These are phyloP conservation scores for Sporobolomyces phaffii DNA, from an alignment of 768 basidiomycete species.

Conservation along the genomic window DNA sequence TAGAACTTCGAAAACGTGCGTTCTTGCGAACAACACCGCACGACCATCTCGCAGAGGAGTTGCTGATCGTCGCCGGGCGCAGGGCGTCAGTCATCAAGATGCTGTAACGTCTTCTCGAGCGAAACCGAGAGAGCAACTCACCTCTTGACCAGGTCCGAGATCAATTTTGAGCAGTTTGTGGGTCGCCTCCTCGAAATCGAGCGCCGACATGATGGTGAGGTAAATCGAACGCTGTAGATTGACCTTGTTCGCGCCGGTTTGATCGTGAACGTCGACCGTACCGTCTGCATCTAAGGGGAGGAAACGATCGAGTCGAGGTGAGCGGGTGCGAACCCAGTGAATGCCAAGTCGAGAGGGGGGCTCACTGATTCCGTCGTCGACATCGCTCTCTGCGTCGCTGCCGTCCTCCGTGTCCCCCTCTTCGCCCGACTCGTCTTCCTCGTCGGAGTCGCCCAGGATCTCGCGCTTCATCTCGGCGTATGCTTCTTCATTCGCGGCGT, in stretches of 20 bases:
- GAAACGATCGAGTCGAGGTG: not conserved
- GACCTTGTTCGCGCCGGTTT: conserved; percentile 89
- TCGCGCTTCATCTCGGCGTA: conserved; percentile 86
- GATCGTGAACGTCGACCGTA: conserved; percentile 86
- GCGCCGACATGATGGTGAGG: conserved; percentile 76
- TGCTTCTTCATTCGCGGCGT: conserved; percentile 83
- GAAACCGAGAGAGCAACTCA: conserved; percentile 50
- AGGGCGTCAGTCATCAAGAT: conserved; percentile 53
- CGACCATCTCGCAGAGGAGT: conserved; percentile 84
- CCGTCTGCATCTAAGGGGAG: conserved; percentile 55
- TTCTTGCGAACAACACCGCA: conserved; percentile 99
- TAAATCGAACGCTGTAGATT: conserved; percentile 92
- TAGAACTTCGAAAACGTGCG: conserved; percentile 97
- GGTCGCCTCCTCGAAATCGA: conserved; percentile 77
- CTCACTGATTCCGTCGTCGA: conserved; percentile 52
- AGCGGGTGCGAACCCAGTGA: too few species aligned
- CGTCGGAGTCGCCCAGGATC: conserved; percentile 78
- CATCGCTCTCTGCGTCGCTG: conserved; percentile 52
- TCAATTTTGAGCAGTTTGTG: conserved; percentile 95
- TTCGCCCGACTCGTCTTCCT: conserved; percentile 52
- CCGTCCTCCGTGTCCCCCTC: conserved; percentile 55
- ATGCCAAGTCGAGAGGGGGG: too few species aligned
- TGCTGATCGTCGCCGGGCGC: not conserved
- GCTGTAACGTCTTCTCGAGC: too few species aligned
- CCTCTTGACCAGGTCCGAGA: conserved; percentile 87